These are phyloP conservation scores for Delonix regia DNA, from an alignment of 306 rosid genomes.

Conservation along the genomic window DNA sequence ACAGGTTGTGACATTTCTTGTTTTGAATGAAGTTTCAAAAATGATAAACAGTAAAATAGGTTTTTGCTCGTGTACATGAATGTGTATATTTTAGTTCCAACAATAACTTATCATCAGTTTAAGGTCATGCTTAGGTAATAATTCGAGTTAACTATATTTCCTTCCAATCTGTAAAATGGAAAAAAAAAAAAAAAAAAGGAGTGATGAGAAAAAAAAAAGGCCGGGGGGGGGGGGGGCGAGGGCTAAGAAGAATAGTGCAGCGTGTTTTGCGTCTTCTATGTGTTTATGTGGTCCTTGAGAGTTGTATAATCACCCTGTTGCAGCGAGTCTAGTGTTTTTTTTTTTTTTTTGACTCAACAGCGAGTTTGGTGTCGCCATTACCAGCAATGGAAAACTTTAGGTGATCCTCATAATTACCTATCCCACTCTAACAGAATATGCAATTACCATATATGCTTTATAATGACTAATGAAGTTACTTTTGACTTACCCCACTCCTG, in stretches of 20 bases:
- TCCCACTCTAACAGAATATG: slow-evolving; percentile 26
- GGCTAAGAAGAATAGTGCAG: background rate
- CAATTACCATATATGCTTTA: slow-evolving; percentile 32
- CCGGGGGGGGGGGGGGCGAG: background rate
- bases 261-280: too few relatives aligned
- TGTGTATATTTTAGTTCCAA: too few relatives aligned
- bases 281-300: background rate
- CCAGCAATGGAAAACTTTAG: slow-evolving; percentile 14
- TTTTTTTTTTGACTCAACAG: too few relatives aligned
- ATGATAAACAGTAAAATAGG: too few relatives aligned
- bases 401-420: slow-evolving; percentile 28
- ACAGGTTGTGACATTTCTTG: too few relatives aligned
- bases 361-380: slow-evolving; percentile 29
- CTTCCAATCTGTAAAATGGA: background rate
- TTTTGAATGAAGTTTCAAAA: too few relatives aligned
- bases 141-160: background rate
- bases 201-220: too few relatives aligned
- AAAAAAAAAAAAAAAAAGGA: background rate
- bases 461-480: slow-evolving; percentile 33
- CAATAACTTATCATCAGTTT: background rate
- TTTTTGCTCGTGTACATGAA: too few relatives aligned
- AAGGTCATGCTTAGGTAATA: slow-evolving; percentile 31
- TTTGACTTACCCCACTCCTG: slow-evolving; percentile 45
- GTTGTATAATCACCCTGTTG: slow-evolving; percentile 10
- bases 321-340: slow-evolving; percentile 13